Base-by-base conservation (phyloP, 2,329 filamentous ascomycete genomes). In the Fusarium anthophilum region DNA sequence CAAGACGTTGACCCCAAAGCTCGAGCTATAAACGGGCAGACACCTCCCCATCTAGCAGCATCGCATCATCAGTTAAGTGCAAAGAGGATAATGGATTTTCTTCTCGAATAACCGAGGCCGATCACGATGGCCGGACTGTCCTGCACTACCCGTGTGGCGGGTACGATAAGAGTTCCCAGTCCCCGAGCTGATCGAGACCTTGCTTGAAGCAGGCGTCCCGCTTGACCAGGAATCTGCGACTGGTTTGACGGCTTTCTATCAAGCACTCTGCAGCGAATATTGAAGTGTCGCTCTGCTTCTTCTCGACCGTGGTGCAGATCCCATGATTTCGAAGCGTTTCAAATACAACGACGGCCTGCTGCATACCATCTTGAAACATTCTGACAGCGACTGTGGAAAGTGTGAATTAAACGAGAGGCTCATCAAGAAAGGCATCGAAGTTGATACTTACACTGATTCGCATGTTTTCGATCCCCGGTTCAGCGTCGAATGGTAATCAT, bases 271-370 rank as follows among this genome's bases (percentile, higher is more conserved):
- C 8, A 43, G 43, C 9, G 47, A 43, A 6, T 22, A 22, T 15
- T 58, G 54, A 22, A 12, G 24, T 10, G 44, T 30, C 13, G 39
- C 57, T 26, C 14, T 32, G 17, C 38, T 45, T 32, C 28, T 76
- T 9, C 61, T 74, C 17, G 48, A 18, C 3, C 20, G 45, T 4
- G 73, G 54, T 14, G 67, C 61, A 13, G 43, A 74, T 28, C 66
- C 70, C 11, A 51, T 59, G 26, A 17, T 76, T 9, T 43, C 45
- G 12, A 66, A 47, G 38, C 32, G 38, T 15, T 61, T 59, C 44
- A 56, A 51, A 26, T 57, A 67, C 51, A 64, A 61, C 10, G 39
- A 58, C 18, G 68, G 43, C 28, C 54, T 70, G 18, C 48, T 76
- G 5, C 62, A 65, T 44, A 41, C 62, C 37, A 69, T 57, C 24